phyloP scores from a whole-genome alignment of 2,329 filamentous ascomycete genomes.

The Emergomyces orientalis region DNA sequence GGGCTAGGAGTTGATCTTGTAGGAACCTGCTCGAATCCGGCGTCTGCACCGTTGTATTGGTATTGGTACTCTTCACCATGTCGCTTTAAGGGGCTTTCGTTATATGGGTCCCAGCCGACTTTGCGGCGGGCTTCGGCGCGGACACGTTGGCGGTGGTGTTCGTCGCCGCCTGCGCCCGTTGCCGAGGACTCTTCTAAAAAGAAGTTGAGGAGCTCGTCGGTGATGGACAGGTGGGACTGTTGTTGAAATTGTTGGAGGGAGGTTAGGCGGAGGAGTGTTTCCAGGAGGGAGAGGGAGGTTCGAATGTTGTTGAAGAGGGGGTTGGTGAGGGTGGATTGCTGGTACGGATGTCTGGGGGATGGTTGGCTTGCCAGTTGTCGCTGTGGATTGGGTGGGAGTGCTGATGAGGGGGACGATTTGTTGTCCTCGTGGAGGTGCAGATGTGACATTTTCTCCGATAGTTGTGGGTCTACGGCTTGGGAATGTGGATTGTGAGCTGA shows the following conservation, averaged over 20 bases:
- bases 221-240: constrained; percentile 76
- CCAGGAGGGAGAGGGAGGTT: constrained; percentile 68
- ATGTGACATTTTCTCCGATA: constrained; percentile 38
- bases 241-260: constrained; percentile 90
- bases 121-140: constrained; percentile 51
- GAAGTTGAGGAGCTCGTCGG: constrained; percentile 80
- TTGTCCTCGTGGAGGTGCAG: constrained; percentile 33
- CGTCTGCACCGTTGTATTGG: constrained; percentile 35
- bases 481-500: constrained; percentile 16
- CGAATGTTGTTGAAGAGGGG: constrained; percentile 46
- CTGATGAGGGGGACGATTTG: constrained; percentile 20
- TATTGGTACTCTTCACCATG: constrained; percentile 58
- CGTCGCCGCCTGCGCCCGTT: constrained; percentile 55
- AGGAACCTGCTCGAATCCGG: constrained; percentile 5
- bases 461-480: constrained; percentile 33
- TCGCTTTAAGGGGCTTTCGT: constrained; percentile 59
- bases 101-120: constrained; percentile 63
- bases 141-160: constrained; percentile 50
- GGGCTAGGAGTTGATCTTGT: neutral
- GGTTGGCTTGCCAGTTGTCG: constrained; percentile 43
- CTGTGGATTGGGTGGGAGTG: constrained; percentile 20
- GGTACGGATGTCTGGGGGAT: constrained; percentile 16
- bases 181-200: constrained; percentile 65
- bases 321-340: constrained; percentile 35
- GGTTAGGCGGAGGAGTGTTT: constrained; percentile 76